phyloP scores from a whole-genome alignment of 2,329 filamentous ascomycete genomes.

The Xylaria sp. region DNA sequence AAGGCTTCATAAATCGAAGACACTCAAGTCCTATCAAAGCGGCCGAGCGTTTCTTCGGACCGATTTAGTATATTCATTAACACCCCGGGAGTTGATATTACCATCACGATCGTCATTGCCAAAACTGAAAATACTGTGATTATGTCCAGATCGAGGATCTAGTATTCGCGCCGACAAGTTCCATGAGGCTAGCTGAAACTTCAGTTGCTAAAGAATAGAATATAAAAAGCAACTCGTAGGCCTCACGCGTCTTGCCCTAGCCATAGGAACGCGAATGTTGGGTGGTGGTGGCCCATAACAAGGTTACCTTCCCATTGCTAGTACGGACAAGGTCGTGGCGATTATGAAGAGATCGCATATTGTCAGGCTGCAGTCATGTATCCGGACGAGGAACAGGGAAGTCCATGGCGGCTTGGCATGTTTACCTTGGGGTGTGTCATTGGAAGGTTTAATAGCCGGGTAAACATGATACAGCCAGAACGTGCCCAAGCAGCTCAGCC shows the following conservation, averaged over 20 bases:
- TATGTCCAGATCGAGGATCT: not conserved
- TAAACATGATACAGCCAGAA: constrained; percentile 48
- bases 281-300: not conserved
- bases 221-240: not conserved
- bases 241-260: not conserved
- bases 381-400: constrained; percentile 23
- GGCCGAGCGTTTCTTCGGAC: constrained; percentile 28
- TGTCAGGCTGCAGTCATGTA: constrained; percentile 16
- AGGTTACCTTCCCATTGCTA: constrained; percentile 20
- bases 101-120: constrained; percentile 6
- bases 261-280: not conserved
- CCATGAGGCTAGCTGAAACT: constrained; percentile 12
- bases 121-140: not conserved
- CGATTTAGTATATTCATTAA: not conserved
- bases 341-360: constrained; percentile 3
- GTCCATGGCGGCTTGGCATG: constrained; percentile 36
- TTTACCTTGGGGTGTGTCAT: constrained; percentile 42
- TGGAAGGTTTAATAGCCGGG: constrained; percentile 47
- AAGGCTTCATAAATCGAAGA: constrained; percentile 21
- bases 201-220: not conserved
- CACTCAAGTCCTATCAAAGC: not conserved
- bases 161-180: not conserved
- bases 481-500: constrained; percentile 38
- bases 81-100: constrained; percentile 20
- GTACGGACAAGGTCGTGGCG: constrained; percentile 9